A percentile compares a stretch with the other conserved stretches of the same genome.
These are phyloP conservation scores for Pleurotus eryngii DNA, from an alignment of 768 basidiomycete genomes.

Conservation along the genomic window DNA sequence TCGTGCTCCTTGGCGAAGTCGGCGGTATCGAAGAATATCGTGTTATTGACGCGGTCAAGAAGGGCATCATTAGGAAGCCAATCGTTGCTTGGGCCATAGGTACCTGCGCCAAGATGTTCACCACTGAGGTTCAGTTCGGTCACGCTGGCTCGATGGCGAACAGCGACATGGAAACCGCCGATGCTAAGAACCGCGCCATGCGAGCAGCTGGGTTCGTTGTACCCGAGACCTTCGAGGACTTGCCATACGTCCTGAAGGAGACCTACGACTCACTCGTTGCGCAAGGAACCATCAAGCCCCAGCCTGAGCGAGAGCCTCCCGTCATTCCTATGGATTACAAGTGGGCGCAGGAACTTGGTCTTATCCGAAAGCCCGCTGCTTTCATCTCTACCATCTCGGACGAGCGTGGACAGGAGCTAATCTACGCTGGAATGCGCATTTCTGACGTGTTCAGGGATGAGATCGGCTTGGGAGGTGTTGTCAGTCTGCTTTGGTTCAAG, in stretches of 20 bases:
- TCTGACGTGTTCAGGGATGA: slow-evolving; percentile 98
- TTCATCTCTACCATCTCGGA: slow-evolving; percentile 99
- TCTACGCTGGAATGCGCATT: slow-evolving; percentile 99
- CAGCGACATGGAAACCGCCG: slow-evolving; percentile 95
- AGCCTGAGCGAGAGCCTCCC: slow-evolving; percentile 84
- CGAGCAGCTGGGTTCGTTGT: slow-evolving; percentile 93
- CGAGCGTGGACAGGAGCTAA: slow-evolving; percentile 96
- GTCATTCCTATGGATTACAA: slow-evolving; percentile 99
- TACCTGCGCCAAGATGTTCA: slow-evolving; percentile 99
- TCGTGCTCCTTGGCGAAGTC: slow-evolving; percentile 97
- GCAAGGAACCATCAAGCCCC: slow-evolving; percentile 61
- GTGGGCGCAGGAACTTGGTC: slow-evolving; percentile 97
- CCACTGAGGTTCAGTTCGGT: slow-evolving; percentile 98
- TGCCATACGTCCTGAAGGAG: slow-evolving; percentile 79
- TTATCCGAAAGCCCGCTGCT: slow-evolving; percentile 97
- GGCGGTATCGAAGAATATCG: slow-evolving; percentile 99
- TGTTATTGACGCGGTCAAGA: slow-evolving; percentile 96
- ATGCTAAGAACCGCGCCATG: slow-evolving; percentile 97
- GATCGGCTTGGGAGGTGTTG: slow-evolving; percentile 95
- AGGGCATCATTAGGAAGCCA: slow-evolving; percentile 92
- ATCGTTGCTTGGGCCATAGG: slow-evolving; percentile 99
- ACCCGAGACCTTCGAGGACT: slow-evolving; percentile 95
- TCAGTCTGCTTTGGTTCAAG: slow-evolving; percentile 97
- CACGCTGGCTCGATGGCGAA: slow-evolving; percentile 99
- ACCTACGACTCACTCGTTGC: slow-evolving; percentile 82